These are phyloP conservation scores for Desmodesmus armatus DNA, from an alignment of 139 green algal species.

Conservation along the genomic window DNA sequence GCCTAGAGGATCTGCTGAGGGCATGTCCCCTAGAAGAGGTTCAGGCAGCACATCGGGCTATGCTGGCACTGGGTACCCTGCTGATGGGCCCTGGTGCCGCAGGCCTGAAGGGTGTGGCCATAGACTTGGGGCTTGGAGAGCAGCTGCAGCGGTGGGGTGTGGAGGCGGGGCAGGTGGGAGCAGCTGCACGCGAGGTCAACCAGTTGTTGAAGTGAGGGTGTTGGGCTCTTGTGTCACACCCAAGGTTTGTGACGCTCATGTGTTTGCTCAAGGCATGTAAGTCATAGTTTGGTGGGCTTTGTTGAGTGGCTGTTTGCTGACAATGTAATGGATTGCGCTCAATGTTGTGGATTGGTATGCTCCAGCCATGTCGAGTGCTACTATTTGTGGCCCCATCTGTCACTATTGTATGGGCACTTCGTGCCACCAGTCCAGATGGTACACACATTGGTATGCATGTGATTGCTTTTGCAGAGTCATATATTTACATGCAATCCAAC, in stretches of 20 bases:
- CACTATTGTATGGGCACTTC: too few species aligned
- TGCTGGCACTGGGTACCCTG: slow-evolving; percentile 32
- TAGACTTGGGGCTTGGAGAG: slow-evolving; percentile 20
- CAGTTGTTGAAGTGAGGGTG: slow-evolving; percentile 4
- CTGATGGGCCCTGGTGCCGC: background rate
- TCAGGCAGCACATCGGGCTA: slow-evolving; percentile 27
- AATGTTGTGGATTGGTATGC: too few species aligned
- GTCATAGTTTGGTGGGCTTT: background rate
- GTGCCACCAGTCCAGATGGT: too few species aligned
- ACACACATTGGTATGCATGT: too few species aligned
- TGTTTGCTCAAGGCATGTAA: too few species aligned
- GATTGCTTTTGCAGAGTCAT: too few species aligned
- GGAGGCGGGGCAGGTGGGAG: background rate
- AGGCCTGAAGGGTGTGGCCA: background rate
- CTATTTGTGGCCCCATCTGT: too few species aligned
- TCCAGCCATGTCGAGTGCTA: too few species aligned
- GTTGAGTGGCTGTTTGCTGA: background rate
- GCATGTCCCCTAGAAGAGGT: background rate
- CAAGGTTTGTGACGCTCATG: too few species aligned
- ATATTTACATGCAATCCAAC: too few species aligned
- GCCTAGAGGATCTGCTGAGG: slow-evolving; percentile 34
- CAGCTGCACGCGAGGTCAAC: slow-evolving; percentile 6
- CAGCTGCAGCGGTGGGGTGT: background rate
- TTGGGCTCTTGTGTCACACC: too few species aligned
- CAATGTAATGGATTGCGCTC: background rate